Evolutionary conservation across 192 early-diverging fungal species (phyloP).

Genomic region (Coemansia sp.): DNA sequence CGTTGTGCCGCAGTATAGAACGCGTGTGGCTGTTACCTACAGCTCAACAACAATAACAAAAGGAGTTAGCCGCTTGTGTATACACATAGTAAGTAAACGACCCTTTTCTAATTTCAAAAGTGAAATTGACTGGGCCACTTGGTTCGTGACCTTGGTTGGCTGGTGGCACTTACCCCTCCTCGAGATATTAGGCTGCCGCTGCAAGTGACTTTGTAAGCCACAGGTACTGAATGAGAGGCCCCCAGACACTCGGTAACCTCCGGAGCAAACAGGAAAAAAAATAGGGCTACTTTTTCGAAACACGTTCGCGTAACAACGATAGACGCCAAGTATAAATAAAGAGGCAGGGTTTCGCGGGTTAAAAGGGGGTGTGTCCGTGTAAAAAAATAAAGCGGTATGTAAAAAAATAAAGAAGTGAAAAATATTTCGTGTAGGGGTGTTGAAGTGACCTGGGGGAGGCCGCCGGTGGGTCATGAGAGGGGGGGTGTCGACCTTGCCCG

Average conservation of each 20-base stretch:
- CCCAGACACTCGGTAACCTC: neutral
- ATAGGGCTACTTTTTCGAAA: neutral
- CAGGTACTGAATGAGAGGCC: neutral
- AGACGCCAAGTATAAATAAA: conserved; percentile 12
- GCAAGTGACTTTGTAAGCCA: no score
- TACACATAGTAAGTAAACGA: no score
- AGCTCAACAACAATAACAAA: neutral
- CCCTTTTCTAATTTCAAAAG: neutral
- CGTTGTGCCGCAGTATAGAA: neutral
- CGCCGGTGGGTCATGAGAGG: neutral
- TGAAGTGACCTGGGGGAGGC: conserved; percentile 4
- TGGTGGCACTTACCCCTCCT: no score
- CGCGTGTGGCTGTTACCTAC: neutral
- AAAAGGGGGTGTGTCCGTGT: conserved; percentile 6
- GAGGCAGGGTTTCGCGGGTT: conserved; percentile 7
- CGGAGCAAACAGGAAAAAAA: neutral
- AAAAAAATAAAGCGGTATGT: neutral
- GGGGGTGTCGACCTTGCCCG: neutral
- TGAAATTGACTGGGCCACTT: neutral
- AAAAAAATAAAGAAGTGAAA: neutral
- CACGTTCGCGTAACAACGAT: neutral
- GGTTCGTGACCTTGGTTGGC: no score
- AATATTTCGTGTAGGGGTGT: neutral
- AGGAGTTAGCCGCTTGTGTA: neutral
- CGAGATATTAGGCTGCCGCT: no score